Evolutionary conservation across 495 filamentous ascomycete genomes (phyloP), one percentile per base, ranked within the genome.

Genomic region (Pyronema omphalodes): DNA sequence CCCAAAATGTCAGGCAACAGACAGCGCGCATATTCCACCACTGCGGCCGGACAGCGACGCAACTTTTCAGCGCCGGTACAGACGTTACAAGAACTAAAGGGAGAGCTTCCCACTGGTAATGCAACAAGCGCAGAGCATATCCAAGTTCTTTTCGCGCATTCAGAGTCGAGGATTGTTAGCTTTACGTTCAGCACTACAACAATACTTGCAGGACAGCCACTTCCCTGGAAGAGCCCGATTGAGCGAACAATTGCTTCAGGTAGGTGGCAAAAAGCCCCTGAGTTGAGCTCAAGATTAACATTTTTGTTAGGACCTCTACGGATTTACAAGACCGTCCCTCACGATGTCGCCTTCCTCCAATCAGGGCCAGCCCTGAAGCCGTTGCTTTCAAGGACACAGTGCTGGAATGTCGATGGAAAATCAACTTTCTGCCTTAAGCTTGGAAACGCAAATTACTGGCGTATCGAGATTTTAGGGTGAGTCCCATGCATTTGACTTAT

Each of bases 201-300:
- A 12, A 44, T 17, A 17, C 18, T 56, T 9, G 34, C 34, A 37
- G 57, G 55, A 17, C 44, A 53, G 17, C 49, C 59, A 33, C 51
- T 64, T 40, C 61, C 61, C 15, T 63, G 61, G 61, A 64, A 49
- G 8, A 64, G 58, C 40, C 55, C 55, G 6, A 51, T 52, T 6
- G 61, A 64, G 54, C 60, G 60, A 54, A 63, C 61, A 34, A 64
- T 63, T 44, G 61, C 60, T 37, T 60, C 60, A 19, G 60, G 60
- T 64, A 44, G 23, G 55, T 43, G 23, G 51, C 46, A 19, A 33
- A 12, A 6, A 15, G 56, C 29, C 23, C 1, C 12, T 37, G 17
- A 23, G 0, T 6, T 37, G 7, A 6, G 17, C 41, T 12, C 36
- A 18, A n/a, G 34, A 8, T 8, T 37, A 18, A 40, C 34, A 39